Evolutionary conservation across 768 basidiomycete species (phyloP), one percentile per base, ranked within the genome.

Genomic region (Mrakia frigida): DNA sequence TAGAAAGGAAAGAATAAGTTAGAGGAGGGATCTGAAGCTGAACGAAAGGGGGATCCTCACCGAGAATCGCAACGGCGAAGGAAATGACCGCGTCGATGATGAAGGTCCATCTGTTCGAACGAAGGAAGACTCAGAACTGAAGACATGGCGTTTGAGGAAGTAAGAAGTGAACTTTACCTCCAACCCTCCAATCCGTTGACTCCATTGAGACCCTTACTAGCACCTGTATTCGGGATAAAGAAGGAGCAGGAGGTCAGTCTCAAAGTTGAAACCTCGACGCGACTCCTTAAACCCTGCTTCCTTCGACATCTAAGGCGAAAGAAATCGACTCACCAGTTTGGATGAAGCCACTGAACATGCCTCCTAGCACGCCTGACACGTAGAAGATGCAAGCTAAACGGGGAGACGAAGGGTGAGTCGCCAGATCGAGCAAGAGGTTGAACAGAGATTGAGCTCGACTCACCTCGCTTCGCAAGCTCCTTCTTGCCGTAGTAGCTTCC

Each of bases 291-390:
- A n/a, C n/a, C n/a, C n/a, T n/a, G n/a, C n/a, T n/a, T n/a, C n/a
- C n/a, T n/a, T n/a, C n/a, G n/a, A n/a, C n/a, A n/a, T n/a, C n/a
- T n/a, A n/a, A n/a, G n/a, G n/a, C n/a, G n/a, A n/a, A n/a, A n/a
- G n/a, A n/a, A n/a, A n/a, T n/a, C 79, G 89, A 90, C 6, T 90
- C 87, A 50, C 46, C 46, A 4, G 46, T 50, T 14, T 50, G 46
- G n/a, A 37, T 39, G 37, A 90, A 82, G 5, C 89, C 89, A 21
- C 56, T 89, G 80, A 90, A 90, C 89, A 90, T 82, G 11, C 89
- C 89, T 5, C 89, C 90, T 16, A 85, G 83, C 31, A 89, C 81
- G 0, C 89, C 89, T 31, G 89, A 88, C 76, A 87, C 87, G 31
- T 89, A 89, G 74, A 82, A 82, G 69, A 82, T 88, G 72, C 79